These are phyloP conservation scores for Phanerochaete carnosa DNA, from an alignment of 768 basidiomycete genomes.

Conservation along the genomic window DNA sequence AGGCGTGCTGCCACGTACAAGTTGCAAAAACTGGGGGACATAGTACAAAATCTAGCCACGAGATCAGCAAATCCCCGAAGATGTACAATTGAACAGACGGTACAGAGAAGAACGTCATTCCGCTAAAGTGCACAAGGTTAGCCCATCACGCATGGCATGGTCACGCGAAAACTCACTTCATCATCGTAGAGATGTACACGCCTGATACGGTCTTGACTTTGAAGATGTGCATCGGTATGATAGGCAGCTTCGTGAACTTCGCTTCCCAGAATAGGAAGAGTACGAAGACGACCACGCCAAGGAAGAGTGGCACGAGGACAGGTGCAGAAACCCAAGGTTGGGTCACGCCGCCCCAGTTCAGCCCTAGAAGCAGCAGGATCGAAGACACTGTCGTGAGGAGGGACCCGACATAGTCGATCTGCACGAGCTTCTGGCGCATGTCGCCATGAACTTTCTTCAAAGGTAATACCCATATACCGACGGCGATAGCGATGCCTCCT, in stretches of 20 bases:
- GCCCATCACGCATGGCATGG: background rate
- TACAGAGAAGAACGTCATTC: conserved; percentile 20
- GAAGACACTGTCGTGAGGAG: conserved; percentile 10
- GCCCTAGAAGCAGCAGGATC: conserved; percentile 14
- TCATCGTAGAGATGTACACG: conserved; percentile 27
- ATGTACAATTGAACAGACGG: background rate
- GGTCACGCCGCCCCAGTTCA: conserved; percentile 33
- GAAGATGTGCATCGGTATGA: conserved; percentile 32
- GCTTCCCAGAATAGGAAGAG: conserved; percentile 28
- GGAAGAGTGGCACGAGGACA: conserved; percentile 33
- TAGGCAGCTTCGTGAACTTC: conserved; percentile 12
- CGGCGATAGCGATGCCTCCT: conserved; percentile 17
- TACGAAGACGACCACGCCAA: conserved; percentile 31
- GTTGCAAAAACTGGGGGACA: conserved; percentile 38
- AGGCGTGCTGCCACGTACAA: conserved; percentile 35
- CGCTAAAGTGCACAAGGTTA: background rate
- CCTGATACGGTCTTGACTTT: conserved; percentile 29
- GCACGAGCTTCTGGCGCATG: conserved; percentile 13
- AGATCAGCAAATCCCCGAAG: background rate
- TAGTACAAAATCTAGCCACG: conserved; percentile 24
- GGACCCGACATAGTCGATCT: conserved; percentile 19
- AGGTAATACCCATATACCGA: conserved; percentile 18
- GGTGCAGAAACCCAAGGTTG: conserved; percentile 32
- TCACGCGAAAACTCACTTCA: conserved; percentile 12
- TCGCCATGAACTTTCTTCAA: conserved; percentile 18